Evolutionary conservation across 768 basidiomycete genomes (phyloP), one percentile per base, ranked within the genome.

Genomic region (Pleurotus giganteus): DNA sequence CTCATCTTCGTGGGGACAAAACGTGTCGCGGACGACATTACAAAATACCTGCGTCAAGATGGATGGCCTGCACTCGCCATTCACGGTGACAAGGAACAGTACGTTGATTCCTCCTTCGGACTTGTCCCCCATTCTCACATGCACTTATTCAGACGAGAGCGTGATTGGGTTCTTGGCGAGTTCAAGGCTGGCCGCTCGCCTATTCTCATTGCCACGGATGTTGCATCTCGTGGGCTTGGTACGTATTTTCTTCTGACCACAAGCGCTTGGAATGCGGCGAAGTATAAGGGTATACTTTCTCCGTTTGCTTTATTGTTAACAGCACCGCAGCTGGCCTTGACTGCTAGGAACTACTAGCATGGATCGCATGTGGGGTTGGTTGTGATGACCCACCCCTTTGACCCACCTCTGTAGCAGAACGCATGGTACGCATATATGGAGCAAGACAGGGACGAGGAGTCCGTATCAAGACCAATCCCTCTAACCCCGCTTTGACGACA

Each of bases 41-140:
- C 97, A 17, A 98, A 98, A 73, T 95, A 94, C 65, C 79, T 99
- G 55, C 89, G 97, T 56, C 89, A 91, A 78, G 97, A 99, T 65
- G 97, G 97, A 12, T 99, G 97, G 97, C 97, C 97, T n/a, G 97
- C 97, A 12, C 78, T 99, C 32, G 96, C 97, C 52, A 99, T 99
- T 65, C 97, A 99, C 67, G 97, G 97, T 65, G 97, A 99, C 78
- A 99, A 99, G 74, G 94, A 94, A 77, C 94, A 97, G 91, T 95
- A 68, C 62, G 89, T 78, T 21, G 3, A 17, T 56, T 41, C 46
- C 8, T 28, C 32, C n/a, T 19, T n/a, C 9, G 9, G 12, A 19
- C 6, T 24, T 12, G 50, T 23, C 13, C 41, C 8, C 51, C 27
- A 19, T 36, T 5, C 27, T 29, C n/a, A 31, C 58, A 39, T 64